phyloP scores from a whole-genome alignment of 1,139 yeast species.

The Wickerhamomyces sp. region DNA sequence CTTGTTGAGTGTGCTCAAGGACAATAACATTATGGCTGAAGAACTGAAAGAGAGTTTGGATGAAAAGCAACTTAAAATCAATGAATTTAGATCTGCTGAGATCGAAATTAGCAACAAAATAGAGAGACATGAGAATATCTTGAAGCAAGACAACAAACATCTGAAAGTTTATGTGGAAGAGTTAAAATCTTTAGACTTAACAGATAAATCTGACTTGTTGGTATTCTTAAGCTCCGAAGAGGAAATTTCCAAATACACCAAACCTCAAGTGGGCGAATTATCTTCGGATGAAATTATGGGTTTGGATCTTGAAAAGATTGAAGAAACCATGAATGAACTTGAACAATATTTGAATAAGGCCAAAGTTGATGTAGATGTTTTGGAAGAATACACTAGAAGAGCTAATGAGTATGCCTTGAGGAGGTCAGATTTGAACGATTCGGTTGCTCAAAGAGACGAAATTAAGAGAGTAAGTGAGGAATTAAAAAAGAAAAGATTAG shows the following conservation, averaged over 20 bases:
- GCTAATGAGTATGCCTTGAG: constrained; percentile 60
- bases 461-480: constrained; percentile 63
- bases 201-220: constrained; percentile 41
- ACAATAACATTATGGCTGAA: constrained; percentile 24
- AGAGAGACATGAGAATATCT: constrained; percentile 48
- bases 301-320: constrained; percentile 47
- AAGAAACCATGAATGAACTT: constrained; percentile 48
- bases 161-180: constrained; percentile 36
- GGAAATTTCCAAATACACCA: constrained; percentile 14
- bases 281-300: constrained; percentile 50
- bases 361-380: constrained; percentile 66
- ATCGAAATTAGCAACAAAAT: constrained; percentile 62
- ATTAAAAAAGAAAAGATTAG: constrained; percentile 67
- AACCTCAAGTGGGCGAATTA: constrained; percentile 34
- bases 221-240: constrained; percentile 22
- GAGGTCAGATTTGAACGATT: constrained; percentile 58
- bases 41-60: constrained; percentile 42
- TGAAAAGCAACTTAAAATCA: constrained; percentile 48
- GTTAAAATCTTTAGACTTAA: constrained; percentile 38
- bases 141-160: constrained; percentile 39
- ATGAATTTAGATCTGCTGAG: constrained; percentile 62
- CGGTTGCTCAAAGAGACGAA: constrained; percentile 64
- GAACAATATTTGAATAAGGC: constrained; percentile 56
- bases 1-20: constrained; percentile 25
- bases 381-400: constrained; percentile 72